Base-by-base conservation (phyloP, 2,329 filamentous ascomycete genomes). In the Ascochyta koolunga region DNA sequence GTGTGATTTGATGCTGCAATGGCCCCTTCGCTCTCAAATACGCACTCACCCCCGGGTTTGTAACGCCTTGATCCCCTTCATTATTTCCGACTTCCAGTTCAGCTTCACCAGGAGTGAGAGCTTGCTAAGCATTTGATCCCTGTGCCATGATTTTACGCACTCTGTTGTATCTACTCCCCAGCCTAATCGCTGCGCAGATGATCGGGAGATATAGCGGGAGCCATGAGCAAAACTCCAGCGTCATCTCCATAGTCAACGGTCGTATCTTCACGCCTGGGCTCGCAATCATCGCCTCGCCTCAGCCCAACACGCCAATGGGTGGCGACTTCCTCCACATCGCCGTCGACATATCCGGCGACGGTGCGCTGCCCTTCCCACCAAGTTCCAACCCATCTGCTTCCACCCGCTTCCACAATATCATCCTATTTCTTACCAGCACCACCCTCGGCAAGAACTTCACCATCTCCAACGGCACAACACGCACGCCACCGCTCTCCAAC, bases 241-340 rank as follows among this genome's bases (percentile, higher is more conserved):
- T 61, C 56, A 88, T 88, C 63, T 84, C 82, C 18, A 81, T 85
- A 45, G 74, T 84, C 19, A 84, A 84, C 61, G 87, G 87, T 15
- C 86, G 90, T 63, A 83, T 90, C 48, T 89, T 83, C 65, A 90
- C 87, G 0, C 87, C 87, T 0, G 87, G 88, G 0, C 81, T 90
- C 50, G 86, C 82, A 21, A 82, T 90, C 50, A 76, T 90, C 31
- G 82, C 89, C 71, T 81, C 87, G 65, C 72, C 72, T 4, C 72
- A 75, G 59, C 72, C 72, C 1, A 72, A 72, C 42, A 75, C 72
- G 1, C 72, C 71, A 7, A 70, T 72, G 69, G 71, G 72, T 41
- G 71, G 70, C 37, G 78, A 80, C 41, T 72, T 69, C 18, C 80
- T 90, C 1, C 86, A 90, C 57, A 78, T 89, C 43, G 84, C 87